Conservation (phyloP, 345 rosid genomes). For the Cardiospermum halicacabum region DNA sequence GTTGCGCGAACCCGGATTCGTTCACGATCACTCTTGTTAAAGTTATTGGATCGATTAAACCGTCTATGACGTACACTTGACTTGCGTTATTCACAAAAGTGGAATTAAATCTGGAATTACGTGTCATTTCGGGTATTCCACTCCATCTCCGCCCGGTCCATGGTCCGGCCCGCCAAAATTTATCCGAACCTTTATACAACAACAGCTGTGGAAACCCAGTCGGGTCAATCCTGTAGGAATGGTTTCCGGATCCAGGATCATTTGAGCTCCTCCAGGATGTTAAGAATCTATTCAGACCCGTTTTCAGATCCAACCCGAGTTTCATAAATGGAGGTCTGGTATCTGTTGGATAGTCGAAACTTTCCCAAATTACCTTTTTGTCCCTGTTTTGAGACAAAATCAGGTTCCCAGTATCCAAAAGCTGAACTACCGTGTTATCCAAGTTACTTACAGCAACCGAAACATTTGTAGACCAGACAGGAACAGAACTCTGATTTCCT, state of each 20-base stretch:
- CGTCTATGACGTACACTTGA: conserved; percentile 30
- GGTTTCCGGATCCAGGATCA: conserved; percentile 52
- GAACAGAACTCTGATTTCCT: conserved; percentile 17
- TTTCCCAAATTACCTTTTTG: conserved; percentile 46
- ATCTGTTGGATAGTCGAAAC: conserved; percentile 65
- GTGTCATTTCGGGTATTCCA: conserved; percentile 59
- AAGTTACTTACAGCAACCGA: too few species aligned
- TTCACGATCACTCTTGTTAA: conserved; percentile 41
- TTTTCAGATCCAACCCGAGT: conserved; percentile 40
- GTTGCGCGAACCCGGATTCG: conserved; percentile 38
- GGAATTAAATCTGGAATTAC: conserved; percentile 25
- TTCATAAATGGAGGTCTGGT: conserved; percentile 60
- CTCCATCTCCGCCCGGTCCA: conserved; percentile 47
- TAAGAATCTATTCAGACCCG: conserved; percentile 30
- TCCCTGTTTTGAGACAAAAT: not conserved
- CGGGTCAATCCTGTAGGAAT: conserved; percentile 33
- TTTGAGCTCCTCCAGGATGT: conserved; percentile 48
- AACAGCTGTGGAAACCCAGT: conserved; percentile 44
- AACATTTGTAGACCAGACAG: too few species aligned
- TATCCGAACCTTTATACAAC: conserved; percentile 29
- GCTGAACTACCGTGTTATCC: too few species aligned
- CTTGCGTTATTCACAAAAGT: conserved; percentile 17
- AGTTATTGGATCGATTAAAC: conserved; percentile 18
- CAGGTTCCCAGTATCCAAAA: too few species aligned
- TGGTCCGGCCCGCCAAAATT: conserved; percentile 49